Conservation (phyloP, 2,329 filamentous ascomycete species). For the Stemphylium lycopersici region DNA sequence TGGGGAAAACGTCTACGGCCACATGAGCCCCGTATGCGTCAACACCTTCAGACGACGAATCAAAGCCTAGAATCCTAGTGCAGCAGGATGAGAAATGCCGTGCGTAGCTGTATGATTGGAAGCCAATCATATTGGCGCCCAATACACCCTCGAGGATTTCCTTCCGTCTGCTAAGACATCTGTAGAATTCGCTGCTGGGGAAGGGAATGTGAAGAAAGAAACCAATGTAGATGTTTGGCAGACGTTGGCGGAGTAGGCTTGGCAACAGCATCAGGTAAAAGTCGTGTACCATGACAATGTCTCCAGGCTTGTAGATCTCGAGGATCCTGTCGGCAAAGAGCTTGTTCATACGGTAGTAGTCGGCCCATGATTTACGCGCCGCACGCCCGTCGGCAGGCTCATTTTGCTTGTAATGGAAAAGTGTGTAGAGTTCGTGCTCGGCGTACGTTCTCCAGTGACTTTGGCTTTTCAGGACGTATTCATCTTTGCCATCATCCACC, state of each 20-base stretch:
- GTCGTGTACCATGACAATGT: slow-evolving; percentile 91
- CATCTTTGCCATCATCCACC: slow-evolving; percentile 70
- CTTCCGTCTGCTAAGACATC: slow-evolving; percentile 85
- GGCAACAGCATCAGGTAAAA: slow-evolving; percentile 92
- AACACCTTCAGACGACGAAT: slow-evolving; percentile 82
- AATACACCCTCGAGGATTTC: slow-evolving; percentile 89
- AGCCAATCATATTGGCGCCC: slow-evolving; percentile 90
- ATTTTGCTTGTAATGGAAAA: slow-evolving; percentile 96
- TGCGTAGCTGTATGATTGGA: slow-evolving; percentile 95
- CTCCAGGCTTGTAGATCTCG: slow-evolving; percentile 87
- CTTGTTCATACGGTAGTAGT: slow-evolving; percentile 92
- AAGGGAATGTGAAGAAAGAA: slow-evolving; percentile 96
- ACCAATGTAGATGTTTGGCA: slow-evolving; percentile 89
- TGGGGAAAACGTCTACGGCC: slow-evolving; percentile 90
- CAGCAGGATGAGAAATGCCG: slow-evolving; percentile 95
- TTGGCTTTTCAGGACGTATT: slow-evolving; percentile 78
- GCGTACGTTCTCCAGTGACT: slow-evolving; percentile 86
- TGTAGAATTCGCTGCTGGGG: slow-evolving; percentile 93
- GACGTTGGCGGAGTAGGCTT: slow-evolving; percentile 81
- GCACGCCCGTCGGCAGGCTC: slow-evolving; percentile 84
- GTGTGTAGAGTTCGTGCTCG: slow-evolving; percentile 87
- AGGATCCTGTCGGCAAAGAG: slow-evolving; percentile 89
- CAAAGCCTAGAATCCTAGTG: slow-evolving; percentile 87
- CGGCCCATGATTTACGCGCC: slow-evolving; percentile 83
- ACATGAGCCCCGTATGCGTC: slow-evolving; percentile 89